Base-by-base conservation (phyloP, 2,329 filamentous ascomycete species). In the Aspergillus versicolor region DNA sequence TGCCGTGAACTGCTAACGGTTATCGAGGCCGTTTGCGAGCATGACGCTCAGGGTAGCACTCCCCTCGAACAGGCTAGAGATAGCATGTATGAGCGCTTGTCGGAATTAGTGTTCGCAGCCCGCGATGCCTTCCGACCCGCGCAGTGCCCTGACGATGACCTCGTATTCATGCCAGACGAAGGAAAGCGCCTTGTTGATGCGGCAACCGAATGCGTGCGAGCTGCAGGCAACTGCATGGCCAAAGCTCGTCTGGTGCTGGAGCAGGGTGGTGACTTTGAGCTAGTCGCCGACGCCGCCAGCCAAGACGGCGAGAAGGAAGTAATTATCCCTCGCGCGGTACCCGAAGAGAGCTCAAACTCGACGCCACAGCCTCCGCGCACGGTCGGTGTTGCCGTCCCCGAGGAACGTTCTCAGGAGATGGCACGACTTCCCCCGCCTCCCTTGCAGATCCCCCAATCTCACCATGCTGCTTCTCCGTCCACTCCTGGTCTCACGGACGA, bases 221-320 rank as follows among this genome's bases (percentile, higher is more conserved):
- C 91, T 21, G 92, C 92, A 44, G 93, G 93, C 41, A 92, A 96
- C 65, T 97, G 93, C 73, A 89, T 96, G 19, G 88, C 89, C 6
- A 93, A 92, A 75, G 89, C 92, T 11, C 91, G 91, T 67, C 82
- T 85, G 70, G 86, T 95, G 44, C 88, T 99, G 57, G 92, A 96
- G 74, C 84, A 89, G 59, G 91, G 94, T 61, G 92, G 92, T 19
- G 92, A 96, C 72, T 96, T 96, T 63, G 92, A 96, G 72, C 86
- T 92, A 63, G 85, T 89, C 63, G 70, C 77, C 38, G 61, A 75
- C 40, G 73, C 79, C 41, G 73, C 79, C 30, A 74, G 21, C 12
- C 19, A 89, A 24, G 82, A 81, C 7, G 80, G 61, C 34, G 53
- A 45, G 34, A 53, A 51, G 42, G 44, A 57, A 21, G 46, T 54